Conservation (phyloP, 768 basidiomycete species). For the Albatrellus ellisii region DNA sequence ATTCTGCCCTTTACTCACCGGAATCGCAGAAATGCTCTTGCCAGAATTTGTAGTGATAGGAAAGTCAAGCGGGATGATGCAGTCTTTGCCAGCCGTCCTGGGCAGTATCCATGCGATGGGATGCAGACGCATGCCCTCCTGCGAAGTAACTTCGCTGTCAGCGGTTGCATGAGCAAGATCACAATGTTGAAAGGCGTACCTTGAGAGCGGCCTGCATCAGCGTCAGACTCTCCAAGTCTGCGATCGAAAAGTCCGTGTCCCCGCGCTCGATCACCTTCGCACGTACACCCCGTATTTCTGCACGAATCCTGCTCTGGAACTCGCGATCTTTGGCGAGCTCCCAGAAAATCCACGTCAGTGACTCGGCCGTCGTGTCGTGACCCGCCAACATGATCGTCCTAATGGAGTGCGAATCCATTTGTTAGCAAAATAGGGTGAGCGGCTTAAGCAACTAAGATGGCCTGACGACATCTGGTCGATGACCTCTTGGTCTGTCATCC, state of each 20-base stretch:
- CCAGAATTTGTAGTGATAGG: constrained; percentile 10
- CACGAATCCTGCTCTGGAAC: constrained; percentile 5
- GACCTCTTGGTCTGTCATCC: constrained; percentile 10
- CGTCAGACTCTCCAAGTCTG: constrained; percentile 1
- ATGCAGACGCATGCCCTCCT: constrained; percentile 11
- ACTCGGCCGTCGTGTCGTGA: neutral
- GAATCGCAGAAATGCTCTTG: constrained; percentile 3
- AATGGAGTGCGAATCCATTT: constrained; percentile 2
- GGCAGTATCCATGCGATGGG: constrained; percentile 7
- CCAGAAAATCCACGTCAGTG: neutral
- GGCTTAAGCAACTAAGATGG: constrained; percentile 3
- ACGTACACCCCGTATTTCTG: constrained; percentile 2
- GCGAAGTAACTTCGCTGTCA: neutral
- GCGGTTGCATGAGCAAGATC: no score
- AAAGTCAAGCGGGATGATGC: constrained; percentile 7
- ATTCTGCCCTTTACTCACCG: constrained; percentile 6
- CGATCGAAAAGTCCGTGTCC: constrained; percentile 1
- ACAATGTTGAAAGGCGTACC: no score
- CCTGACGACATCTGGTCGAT: constrained; percentile 11
- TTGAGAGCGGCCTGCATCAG: constrained; percentile 4
- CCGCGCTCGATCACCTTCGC: constrained; percentile 4
- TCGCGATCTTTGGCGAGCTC: neutral
- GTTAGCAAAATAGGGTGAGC: neutral
- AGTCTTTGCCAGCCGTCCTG: constrained; percentile 1
- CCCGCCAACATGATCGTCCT: constrained; percentile 1